Conservation (phyloP, 768 basidiomycete species). For the Lentinus tigrinus region DNA sequence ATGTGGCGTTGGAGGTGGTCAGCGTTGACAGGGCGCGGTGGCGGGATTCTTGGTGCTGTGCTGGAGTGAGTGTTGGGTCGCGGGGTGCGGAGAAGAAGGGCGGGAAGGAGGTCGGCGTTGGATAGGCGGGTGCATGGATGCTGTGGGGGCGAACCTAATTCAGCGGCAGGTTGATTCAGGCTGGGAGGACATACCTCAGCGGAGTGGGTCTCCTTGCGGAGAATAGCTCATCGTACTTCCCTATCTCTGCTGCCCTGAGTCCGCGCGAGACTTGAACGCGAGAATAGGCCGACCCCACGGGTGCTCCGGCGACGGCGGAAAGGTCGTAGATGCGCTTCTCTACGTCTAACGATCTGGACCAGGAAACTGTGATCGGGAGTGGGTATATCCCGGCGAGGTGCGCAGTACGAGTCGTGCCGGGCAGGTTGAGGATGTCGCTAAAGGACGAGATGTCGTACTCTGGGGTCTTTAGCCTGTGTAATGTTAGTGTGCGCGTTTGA, state of each 20-base stretch:
- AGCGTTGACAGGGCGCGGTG: slow-evolving; percentile 43
- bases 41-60: neutral
- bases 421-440: slow-evolving; percentile 50
- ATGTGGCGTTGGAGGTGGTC: slow-evolving; percentile 39
- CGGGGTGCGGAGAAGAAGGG: slow-evolving; percentile 34
- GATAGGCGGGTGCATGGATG: slow-evolving; percentile 50
- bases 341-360: slow-evolving; percentile 9
- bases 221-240: slow-evolving; percentile 42
- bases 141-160: slow-evolving; percentile 31
- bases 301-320: neutral
- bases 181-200: slow-evolving; percentile 36
- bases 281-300: slow-evolving; percentile 30
- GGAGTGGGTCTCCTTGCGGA: slow-evolving; percentile 30
- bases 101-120: slow-evolving; percentile 62
- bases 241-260: slow-evolving; percentile 39
- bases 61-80: neutral
- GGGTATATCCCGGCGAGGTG: slow-evolving; percentile 58
- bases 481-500: neutral
- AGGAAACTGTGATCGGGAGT: slow-evolving; percentile 20
- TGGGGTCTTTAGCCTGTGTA: slow-evolving; percentile 34
- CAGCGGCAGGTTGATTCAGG: neutral
- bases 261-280: slow-evolving; percentile 62
- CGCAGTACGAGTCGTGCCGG: slow-evolving; percentile 51
- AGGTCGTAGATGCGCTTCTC: slow-evolving; percentile 20
- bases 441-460: slow-evolving; percentile 43